These are phyloP conservation scores for Lantana camara DNA, from an alignment of 257 asterid genomes.

Conservation along the genomic window DNA sequence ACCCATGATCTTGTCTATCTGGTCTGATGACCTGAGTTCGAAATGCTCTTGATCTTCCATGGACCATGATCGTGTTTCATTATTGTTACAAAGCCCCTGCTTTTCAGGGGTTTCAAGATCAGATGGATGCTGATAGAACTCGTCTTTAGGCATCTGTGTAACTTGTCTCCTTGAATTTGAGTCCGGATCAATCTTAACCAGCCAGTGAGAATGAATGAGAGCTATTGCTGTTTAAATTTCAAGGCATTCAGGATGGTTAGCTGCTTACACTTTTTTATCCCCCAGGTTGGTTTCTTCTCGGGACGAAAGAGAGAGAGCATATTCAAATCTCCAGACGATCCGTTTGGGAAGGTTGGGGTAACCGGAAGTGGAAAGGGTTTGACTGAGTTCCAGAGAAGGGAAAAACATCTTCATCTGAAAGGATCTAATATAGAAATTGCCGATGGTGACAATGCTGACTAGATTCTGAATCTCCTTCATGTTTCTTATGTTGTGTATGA, in stretches of 20 bases:
- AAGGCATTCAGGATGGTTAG: not conserved
- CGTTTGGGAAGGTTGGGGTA: constrained; percentile 70
- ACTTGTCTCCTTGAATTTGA: too few species aligned
- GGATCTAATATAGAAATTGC: constrained; percentile 49
- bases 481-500: constrained; percentile 10
- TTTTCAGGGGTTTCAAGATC: too few species aligned
- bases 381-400: constrained; percentile 75
- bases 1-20: too few species aligned
- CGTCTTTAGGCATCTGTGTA: too few species aligned
- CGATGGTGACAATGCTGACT: constrained; percentile 44
- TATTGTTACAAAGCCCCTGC: not conserved
- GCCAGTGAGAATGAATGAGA: not conserved
- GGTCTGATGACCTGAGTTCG: too few species aligned
- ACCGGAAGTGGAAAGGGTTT: constrained; percentile 79
- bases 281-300: constrained; percentile 72
- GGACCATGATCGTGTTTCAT: not conserved
- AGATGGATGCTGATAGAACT: not conserved
- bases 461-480: not conserved
- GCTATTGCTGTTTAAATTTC: not conserved
- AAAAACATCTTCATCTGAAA: constrained; percentile 71
- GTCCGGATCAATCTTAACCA: not conserved
- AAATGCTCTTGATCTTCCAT: too few species aligned
- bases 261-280: too few species aligned
- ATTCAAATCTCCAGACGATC: constrained; percentile 71
- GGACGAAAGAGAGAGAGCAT: constrained; percentile 76